Evolutionary conservation across 306 rosid species (phyloP), one percentile per base, ranked within the genome.

Genomic region (Macrotyloma uniflorum): DNA sequence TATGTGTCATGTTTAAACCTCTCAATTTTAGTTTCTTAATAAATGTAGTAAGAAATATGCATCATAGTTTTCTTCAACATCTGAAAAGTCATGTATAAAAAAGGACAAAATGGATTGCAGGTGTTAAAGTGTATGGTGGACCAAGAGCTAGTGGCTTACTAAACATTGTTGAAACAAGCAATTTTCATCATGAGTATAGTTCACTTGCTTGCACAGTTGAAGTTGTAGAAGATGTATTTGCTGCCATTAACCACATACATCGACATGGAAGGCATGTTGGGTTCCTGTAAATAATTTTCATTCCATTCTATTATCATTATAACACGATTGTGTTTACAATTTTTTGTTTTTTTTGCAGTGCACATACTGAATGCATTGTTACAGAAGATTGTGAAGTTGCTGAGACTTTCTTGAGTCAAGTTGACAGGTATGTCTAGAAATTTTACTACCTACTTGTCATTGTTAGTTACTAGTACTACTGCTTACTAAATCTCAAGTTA

Each of bases 161-260:
- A 67, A 82, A 85, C 9, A 79, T 92, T 78, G 12, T 76, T 6
- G 89, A 87, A 88, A 83, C 87, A 23, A 58, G 68, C 61, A 81
- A 88, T 8, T 85, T 90, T 64, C 93, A 91, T 85, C 88, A 85
- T 4, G 98, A 94, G 81, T 92, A 90, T 70, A 88, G 93, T 74
- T 86, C 92, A 68, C 57, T 89, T 83, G 88, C 97, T 65, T 94
- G 97, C 88, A 83, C 96, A 20, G 72, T 94, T 61, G 97, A 94
- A 85, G 85, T 94, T 51, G 97, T 92, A 38, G 97, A 89, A 19
- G 96, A 94, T 61, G 89, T 94, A 24, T 77, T 49, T 62, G 84
- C 88, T 72, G 98, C 98, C 71, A 87, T 91, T 83, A 84, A 89
- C 58, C 98, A 90, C 86, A 92, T 94, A 72, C 81, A 86, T 73